These are phyloP conservation scores for Epicoccum sorghinum DNA, from an alignment of 2,329 filamentous ascomycete species.

Conservation along the genomic window DNA sequence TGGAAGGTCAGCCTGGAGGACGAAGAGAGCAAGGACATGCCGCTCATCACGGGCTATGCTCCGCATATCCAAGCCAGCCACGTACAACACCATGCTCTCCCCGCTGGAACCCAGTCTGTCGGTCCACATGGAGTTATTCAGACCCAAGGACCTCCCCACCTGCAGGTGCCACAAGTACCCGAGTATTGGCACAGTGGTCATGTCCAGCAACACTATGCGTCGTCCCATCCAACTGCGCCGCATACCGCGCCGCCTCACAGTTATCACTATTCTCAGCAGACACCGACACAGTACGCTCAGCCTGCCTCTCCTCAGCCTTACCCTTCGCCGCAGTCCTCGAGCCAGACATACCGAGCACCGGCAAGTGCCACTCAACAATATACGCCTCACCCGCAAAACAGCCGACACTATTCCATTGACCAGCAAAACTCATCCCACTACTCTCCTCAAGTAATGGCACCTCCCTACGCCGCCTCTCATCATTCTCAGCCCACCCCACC, in stretches of 20 bases:
- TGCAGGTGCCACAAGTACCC: slow-evolving; percentile 35
- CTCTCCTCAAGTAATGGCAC: slow-evolving; percentile 17
- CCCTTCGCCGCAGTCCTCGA: slow-evolving; percentile 30
- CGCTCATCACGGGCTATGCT: slow-evolving; percentile 36
- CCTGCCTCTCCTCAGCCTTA: slow-evolving; percentile 37
- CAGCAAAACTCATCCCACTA: slow-evolving; percentile 30
- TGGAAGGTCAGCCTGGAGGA: slow-evolving; percentile 49
- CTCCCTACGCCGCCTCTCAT: slow-evolving; percentile 30
- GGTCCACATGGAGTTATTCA: slow-evolving; percentile 33
- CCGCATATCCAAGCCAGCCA: slow-evolving; percentile 38
- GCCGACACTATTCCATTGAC: slow-evolving; percentile 32
- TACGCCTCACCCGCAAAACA: slow-evolving; percentile 15
- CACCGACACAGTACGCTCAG: slow-evolving; percentile 28
- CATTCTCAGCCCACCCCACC: slow-evolving; percentile 27
- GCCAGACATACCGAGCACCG: slow-evolving; percentile 20
- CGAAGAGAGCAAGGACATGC: slow-evolving; percentile 45
- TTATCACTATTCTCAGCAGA: slow-evolving; percentile 34
- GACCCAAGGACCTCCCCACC: slow-evolving; percentile 34
- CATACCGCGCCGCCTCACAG: slow-evolving; percentile 25
- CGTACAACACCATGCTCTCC: slow-evolving; percentile 35
- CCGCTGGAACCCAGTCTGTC: slow-evolving; percentile 26
- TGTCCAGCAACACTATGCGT: slow-evolving; percentile 31
- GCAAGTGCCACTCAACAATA: slow-evolving; percentile 19
- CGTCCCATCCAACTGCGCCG: slow-evolving; percentile 24
- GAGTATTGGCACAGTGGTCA: slow-evolving; percentile 43